Percentiles rank a stretch among this genome's conserved stretches.
These are phyloP conservation scores for Diplosphaera chodatii DNA, from an alignment of 139 green algal species.

Conservation along the genomic window DNA sequence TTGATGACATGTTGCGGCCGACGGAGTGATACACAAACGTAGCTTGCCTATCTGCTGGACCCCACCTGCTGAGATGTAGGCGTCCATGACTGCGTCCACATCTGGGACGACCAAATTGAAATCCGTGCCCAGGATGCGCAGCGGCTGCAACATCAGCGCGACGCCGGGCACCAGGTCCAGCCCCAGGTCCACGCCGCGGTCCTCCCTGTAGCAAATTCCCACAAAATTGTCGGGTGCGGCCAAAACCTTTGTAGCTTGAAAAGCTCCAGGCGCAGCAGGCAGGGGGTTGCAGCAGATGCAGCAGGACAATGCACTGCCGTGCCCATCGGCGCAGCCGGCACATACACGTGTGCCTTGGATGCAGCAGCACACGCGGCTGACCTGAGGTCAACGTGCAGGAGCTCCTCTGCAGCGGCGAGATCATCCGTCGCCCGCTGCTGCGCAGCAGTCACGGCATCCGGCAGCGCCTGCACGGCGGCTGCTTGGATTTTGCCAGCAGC, in stretches of 20 bases:
- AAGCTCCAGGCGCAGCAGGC: too few species aligned
- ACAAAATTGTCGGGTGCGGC: too few species aligned
- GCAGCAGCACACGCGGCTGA: not conserved
- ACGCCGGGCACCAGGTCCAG: not conserved
- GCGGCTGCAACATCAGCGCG: constrained; percentile 9
- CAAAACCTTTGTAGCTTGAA: too few species aligned
- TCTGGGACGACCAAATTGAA: constrained; percentile 43
- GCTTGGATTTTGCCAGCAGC: too few species aligned
- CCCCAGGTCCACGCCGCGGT: not conserved
- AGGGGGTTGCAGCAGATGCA: too few species aligned
- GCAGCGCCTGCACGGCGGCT: too few species aligned
- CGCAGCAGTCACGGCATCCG: too few species aligned
- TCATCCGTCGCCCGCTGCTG: too few species aligned
- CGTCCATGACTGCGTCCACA: constrained; percentile 67
- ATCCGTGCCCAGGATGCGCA: constrained; percentile 1
- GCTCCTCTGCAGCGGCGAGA: too few species aligned
- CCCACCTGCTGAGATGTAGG: constrained; percentile 55
- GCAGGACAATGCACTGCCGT: too few species aligned
- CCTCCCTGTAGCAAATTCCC: not conserved
- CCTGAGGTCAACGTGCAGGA: not conserved
- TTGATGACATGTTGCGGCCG: not conserved
- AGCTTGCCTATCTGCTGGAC: not conserved
- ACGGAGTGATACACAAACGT: constrained; percentile 1
- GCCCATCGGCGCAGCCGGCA: too few species aligned
- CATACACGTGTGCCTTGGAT: too few species aligned